Percentiles rank a stretch among this genome's conserved stretches.
Conservation (phyloP, 768 basidiomycete genomes). For the Naganishia randhawae region DNA sequence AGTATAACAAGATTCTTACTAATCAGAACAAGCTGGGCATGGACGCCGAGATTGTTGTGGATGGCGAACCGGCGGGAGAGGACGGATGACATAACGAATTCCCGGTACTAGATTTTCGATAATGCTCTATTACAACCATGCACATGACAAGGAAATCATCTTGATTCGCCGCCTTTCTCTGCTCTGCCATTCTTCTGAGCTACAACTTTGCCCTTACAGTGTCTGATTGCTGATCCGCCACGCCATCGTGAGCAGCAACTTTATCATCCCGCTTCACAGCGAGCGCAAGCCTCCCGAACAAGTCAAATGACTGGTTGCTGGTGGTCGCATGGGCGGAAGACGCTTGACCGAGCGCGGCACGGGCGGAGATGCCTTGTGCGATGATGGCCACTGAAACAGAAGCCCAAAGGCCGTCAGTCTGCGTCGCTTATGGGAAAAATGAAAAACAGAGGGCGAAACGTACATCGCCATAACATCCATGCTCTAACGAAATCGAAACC, state of each 20-base stretch:
- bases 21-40: constrained; percentile 21
- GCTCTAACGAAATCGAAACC: constrained; percentile 77
- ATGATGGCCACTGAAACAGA: constrained; percentile 60
- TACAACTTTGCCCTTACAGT: constrained; percentile 38
- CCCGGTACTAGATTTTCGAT: too few relatives aligned
- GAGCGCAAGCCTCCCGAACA: constrained; percentile 65
- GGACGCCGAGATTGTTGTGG: constrained; percentile 13
- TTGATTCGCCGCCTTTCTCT: too few relatives aligned
- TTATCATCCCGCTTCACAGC: constrained; percentile 49
- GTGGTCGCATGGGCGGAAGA: constrained; percentile 72
- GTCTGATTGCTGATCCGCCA: not conserved
- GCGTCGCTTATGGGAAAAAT: not conserved
- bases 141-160: too few relatives aligned
- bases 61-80: constrained; percentile 3
- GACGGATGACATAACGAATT: too few relatives aligned
- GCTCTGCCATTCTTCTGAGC: too few relatives aligned
- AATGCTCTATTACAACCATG: too few relatives aligned
- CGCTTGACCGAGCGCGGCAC: constrained; percentile 77
- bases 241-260: constrained; percentile 18
- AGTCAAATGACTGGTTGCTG: constrained; percentile 49
- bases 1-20: constrained; percentile 28
- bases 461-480: constrained; percentile 78
- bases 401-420: constrained; percentile 55
- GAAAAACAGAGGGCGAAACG: constrained; percentile 39
- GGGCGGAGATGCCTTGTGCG: constrained; percentile 82